Conservation (phyloP, 139 green algal genomes). For the Tetraselmis striata region DNA sequence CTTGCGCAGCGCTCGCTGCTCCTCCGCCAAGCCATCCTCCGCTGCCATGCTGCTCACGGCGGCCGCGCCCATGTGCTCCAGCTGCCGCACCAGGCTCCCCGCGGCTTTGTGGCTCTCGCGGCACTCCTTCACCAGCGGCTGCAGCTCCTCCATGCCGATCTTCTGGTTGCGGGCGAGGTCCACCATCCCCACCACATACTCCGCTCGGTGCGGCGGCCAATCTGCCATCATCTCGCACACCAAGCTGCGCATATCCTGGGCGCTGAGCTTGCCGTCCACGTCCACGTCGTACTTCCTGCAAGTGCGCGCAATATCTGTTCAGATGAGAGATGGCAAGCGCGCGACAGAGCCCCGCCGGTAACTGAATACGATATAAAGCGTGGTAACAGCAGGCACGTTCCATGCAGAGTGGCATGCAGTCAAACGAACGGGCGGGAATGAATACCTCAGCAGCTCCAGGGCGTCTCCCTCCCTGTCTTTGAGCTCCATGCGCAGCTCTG, state of each 20-base stretch:
- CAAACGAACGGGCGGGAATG: too few relatives aligned
- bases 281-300: not conserved
- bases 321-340: too few relatives aligned
- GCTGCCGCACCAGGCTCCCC: not conserved
- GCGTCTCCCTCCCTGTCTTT: not conserved
- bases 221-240: not conserved
- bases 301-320: too few relatives aligned
- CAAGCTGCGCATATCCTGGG: not conserved
- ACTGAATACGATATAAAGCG: too few relatives aligned
- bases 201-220: not conserved
- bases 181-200: not conserved
- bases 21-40: not conserved
- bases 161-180: not conserved
- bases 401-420: too few relatives aligned
- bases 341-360: too few relatives aligned
- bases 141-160: not conserved
- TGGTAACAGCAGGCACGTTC: too few relatives aligned
- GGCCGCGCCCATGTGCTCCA: not conserved
- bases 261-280: not conserved
- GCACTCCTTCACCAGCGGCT: not conserved
- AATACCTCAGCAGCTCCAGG: not conserved
- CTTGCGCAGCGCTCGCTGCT: not conserved
- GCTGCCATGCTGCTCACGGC: not conserved
- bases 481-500: not conserved
- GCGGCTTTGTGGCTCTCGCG: not conserved